These are phyloP conservation scores for Fusarium euwallaceae DNA, from an alignment of 2,329 filamentous ascomycete species.

Conservation along the genomic window DNA sequence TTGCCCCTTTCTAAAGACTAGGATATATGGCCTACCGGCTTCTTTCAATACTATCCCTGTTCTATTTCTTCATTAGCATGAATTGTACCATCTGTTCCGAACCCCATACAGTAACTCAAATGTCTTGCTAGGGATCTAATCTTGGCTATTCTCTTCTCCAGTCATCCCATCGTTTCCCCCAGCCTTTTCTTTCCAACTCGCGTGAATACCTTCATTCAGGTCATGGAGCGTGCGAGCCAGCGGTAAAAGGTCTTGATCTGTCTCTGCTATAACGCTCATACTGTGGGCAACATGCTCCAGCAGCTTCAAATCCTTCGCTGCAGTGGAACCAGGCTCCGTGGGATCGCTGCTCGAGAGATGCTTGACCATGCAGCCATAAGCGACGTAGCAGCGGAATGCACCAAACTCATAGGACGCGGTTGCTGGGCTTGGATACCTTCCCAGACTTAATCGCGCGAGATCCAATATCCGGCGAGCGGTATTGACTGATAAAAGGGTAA, in stretches of 20 bases:
- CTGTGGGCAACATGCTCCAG: background rate
- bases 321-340: background rate
- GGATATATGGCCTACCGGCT: background rate
- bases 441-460: background rate
- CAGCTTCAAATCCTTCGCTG: background rate
- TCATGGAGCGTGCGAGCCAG: background rate
- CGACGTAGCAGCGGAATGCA: background rate
- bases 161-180: background rate
- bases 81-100: background rate
- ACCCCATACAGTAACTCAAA: background rate
- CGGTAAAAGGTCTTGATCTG: background rate
- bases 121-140: background rate
- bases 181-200: background rate
- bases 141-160: background rate
- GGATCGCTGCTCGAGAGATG: background rate
- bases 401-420: background rate
- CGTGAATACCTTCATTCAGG: background rate
- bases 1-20: background rate
- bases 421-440: background rate
- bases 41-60: background rate
- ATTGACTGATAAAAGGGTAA: background rate
- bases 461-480: background rate
- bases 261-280: background rate
- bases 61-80: background rate
- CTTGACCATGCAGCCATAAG: background rate